phyloP scores from a whole-genome alignment of 1,139 yeast genomes.

The Suhomyces bokatorum region DNA sequence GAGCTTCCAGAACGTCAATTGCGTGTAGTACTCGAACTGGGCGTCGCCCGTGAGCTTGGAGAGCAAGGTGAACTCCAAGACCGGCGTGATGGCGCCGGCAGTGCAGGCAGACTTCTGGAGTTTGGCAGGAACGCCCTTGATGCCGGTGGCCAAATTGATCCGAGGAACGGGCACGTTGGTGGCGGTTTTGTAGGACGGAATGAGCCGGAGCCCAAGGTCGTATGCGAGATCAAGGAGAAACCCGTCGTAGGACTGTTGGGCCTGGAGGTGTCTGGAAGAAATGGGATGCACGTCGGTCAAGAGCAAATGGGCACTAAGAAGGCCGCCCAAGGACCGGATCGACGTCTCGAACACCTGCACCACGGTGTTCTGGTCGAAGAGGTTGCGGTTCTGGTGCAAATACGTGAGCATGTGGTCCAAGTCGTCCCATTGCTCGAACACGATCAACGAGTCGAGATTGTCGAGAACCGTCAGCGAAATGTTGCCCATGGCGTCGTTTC shows the following conservation, averaged over 20 bases:
- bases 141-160: constrained; percentile 59
- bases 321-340: constrained; percentile 77
- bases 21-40: constrained; percentile 63
- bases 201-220: constrained; percentile 66
- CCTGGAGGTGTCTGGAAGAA: constrained; percentile 23
- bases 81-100: constrained; percentile 83
- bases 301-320: constrained; percentile 73
- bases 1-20: constrained; percentile 62
- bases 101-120: constrained; percentile 70
- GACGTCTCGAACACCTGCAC: constrained; percentile 88
- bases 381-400: constrained; percentile 37
- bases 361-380: constrained; percentile 64
- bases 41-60: constrained; percentile 74
- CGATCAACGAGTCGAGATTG: constrained; percentile 73
- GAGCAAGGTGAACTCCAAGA: constrained; percentile 73
- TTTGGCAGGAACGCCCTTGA: constrained; percentile 39
- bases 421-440: constrained; percentile 62
- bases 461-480: constrained; percentile 78
- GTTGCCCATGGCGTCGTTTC: constrained; percentile 87
- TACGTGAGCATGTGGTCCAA: constrained; percentile 52
- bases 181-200: constrained; percentile 63
- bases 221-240: constrained; percentile 66
- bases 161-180: constrained; percentile 73
- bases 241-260: constrained; percentile 58
- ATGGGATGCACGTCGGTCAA: constrained; percentile 40